Evolutionary conservation across 2,329 filamentous ascomycete genomes (phyloP).

Genomic region (Verticillium zaregamsianum): DNA sequence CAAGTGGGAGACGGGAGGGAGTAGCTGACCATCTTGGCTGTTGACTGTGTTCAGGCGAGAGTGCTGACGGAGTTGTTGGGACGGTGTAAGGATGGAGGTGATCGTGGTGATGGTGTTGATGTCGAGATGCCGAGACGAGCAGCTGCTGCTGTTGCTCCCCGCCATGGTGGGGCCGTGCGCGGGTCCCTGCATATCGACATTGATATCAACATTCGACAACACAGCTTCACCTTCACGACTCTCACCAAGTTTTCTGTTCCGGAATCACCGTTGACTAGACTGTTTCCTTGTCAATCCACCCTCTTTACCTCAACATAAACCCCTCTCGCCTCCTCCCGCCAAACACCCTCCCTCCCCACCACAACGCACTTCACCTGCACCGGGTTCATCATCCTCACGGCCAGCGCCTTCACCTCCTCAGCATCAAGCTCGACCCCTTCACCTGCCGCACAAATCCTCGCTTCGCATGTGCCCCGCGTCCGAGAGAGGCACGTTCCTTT

Average conservation of each 20-base stretch:
- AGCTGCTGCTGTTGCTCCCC: not conserved
- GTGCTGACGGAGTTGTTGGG: not conserved
- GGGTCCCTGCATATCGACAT: not conserved
- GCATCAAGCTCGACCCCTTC: not conserved
- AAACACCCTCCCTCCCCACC: slow-evolving; percentile 4
- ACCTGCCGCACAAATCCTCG: slow-evolving; percentile 1
- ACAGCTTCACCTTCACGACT: not conserved
- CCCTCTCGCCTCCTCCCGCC: not conserved
- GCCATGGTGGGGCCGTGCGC: not conserved
- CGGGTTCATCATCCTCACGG: slow-evolving; percentile 7
- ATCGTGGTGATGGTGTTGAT: not conserved
- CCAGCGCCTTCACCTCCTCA: not conserved
- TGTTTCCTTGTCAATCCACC: not conserved
- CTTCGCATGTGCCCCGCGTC: not conserved
- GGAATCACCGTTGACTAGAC: not conserved
- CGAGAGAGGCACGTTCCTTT: not conserved
- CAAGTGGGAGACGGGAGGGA: not conserved
- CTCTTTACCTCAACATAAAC: not conserved
- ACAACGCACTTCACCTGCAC: slow-evolving; percentile 6
- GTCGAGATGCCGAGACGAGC: not conserved
- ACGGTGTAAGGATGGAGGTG: not conserved
- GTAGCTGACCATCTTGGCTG: not conserved
- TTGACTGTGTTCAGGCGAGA: not conserved
- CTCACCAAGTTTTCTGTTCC: too few species aligned
- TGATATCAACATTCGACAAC: not conserved